phyloP scores from a whole-genome alignment of 768 basidiomycete species.

The Lepiota subincarnata region DNA sequence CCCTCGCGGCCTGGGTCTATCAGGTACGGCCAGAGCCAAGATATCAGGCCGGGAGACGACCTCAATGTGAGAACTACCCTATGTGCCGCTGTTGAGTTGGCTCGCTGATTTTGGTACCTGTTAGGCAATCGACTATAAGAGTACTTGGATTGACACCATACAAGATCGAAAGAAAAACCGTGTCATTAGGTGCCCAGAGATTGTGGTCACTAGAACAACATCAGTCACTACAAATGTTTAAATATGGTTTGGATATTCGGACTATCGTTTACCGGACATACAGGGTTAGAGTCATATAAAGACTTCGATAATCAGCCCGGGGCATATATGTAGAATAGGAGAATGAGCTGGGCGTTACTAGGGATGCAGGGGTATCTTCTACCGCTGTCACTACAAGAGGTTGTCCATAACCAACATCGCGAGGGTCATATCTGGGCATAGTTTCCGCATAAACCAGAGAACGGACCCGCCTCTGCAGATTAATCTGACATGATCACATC shows the following conservation, averaged over 20 bases:
- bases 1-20: background rate
- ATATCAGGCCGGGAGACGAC: background rate
- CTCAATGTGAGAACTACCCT: background rate
- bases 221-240: background rate
- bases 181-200: background rate
- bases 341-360: too few species aligned
- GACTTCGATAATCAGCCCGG: too few species aligned
- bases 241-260: too few species aligned
- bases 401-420: too few species aligned
- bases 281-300: too few species aligned
- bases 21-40: background rate
- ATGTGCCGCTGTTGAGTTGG: background rate
- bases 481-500: conserved; percentile 1
- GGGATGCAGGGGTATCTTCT: too few species aligned
- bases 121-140: background rate
- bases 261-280: too few species aligned
- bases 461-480: background rate
- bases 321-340: too few species aligned
- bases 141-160: background rate
- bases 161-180: background rate
- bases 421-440: too few species aligned
- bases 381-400: too few species aligned
- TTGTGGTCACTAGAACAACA: background rate
- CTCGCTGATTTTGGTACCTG: background rate
- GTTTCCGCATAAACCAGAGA: too few species aligned